phyloP scores from a whole-genome alignment of 1,139 yeast species.

The Ashbya aceris region DNA sequence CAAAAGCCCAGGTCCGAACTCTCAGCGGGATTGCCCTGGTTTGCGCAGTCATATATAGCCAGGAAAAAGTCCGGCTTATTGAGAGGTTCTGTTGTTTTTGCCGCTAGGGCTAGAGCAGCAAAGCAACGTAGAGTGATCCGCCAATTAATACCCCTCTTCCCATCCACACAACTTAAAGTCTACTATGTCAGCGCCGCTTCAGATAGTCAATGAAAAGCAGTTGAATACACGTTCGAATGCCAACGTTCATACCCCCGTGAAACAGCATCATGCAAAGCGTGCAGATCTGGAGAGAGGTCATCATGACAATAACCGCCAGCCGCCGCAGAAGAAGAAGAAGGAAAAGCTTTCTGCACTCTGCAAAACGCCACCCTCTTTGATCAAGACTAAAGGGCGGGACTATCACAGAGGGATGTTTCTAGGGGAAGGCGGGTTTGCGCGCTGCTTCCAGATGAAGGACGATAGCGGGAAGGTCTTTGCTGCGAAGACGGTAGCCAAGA shows the following conservation, averaged over 20 bases:
- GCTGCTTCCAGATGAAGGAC: constrained; percentile 95
- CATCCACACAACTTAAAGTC: neutral
- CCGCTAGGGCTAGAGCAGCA: constrained; percentile 2
- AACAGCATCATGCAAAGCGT: constrained; percentile 10
- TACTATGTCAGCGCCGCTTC: constrained; percentile 24
- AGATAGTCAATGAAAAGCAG: constrained; percentile 28
- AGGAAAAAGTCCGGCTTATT: constrained; percentile 1
- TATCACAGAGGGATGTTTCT: constrained; percentile 84
- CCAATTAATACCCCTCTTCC: constrained; percentile 4
- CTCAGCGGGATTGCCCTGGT: too few species aligned
- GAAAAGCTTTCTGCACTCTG: constrained; percentile 83
- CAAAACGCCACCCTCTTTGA: constrained; percentile 90
- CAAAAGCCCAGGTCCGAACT: constrained; percentile 2
- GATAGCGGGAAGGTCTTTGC: constrained; percentile 82
- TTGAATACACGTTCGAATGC: constrained; percentile 25
- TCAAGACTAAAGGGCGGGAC: constrained; percentile 82
- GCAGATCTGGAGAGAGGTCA: constrained; percentile 10
- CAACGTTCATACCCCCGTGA: constrained; percentile 25
- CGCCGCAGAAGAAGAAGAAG: constrained; percentile 52
- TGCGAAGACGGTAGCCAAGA: constrained; percentile 96
- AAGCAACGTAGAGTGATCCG: neutral
- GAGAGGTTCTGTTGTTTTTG: neutral
- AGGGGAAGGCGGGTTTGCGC: constrained; percentile 98
- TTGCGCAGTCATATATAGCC: constrained; percentile 1
- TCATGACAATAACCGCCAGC: constrained; percentile 22